phyloP scores from a whole-genome alignment of 139 green algal species.

The Auxenochlorella pyrenoidosa region DNA sequence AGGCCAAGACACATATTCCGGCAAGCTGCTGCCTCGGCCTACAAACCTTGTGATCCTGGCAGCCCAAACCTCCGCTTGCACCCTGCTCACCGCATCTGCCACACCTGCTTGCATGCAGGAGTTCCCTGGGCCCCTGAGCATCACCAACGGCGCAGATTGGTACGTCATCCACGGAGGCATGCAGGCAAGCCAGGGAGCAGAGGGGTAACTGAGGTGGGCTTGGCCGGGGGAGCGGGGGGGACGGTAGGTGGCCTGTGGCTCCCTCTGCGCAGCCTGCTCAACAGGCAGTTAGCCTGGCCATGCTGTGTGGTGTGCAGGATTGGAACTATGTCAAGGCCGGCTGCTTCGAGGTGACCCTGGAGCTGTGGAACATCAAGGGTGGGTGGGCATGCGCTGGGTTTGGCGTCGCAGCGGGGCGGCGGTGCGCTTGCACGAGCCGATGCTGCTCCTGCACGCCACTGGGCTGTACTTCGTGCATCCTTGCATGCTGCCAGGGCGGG shows the following conservation, averaged over 20 bases:
- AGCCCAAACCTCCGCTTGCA: not conserved
- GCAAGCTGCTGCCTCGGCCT: not conserved
- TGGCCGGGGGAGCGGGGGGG: no score
- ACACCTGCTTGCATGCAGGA: constrained; percentile 41
- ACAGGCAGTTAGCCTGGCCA: not conserved
- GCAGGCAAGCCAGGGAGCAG: constrained; percentile 31
- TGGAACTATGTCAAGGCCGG: constrained; percentile 85
- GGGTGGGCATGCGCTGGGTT: not conserved
- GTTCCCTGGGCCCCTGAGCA: constrained; percentile 63
- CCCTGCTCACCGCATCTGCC: not conserved
- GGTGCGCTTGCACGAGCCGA: no score
- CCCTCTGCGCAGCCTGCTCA: no score
- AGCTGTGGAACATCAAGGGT: constrained; percentile 82
- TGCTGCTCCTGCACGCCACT: no score
- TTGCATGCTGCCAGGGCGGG: no score
- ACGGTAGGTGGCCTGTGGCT: no score
- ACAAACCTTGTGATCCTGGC: not conserved
- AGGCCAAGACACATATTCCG: not conserved
- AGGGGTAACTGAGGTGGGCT: no score
- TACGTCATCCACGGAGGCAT: constrained; percentile 91
- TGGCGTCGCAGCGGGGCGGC: not conserved
- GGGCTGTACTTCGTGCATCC: no score
- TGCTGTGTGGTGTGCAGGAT: constrained; percentile 59
- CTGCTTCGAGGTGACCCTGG: constrained; percentile 90
- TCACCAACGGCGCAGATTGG: constrained; percentile 93